Conservation (phyloP, 2,329 filamentous ascomycete genomes). For the Elsinoe necatrix region DNA sequence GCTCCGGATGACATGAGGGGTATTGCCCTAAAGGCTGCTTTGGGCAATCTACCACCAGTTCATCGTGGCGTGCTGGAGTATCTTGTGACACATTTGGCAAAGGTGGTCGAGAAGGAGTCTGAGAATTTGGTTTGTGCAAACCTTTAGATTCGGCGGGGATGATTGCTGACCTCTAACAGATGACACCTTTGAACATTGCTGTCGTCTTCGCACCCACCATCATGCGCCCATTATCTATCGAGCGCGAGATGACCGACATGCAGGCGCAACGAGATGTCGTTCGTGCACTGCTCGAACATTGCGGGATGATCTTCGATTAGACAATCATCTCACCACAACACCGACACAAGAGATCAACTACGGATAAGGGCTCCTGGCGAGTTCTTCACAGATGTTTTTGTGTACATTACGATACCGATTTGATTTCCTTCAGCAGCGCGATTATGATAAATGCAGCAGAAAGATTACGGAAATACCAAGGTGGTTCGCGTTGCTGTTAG, state of each 20-base stretch:
- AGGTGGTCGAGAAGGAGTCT: slow-evolving; percentile 71
- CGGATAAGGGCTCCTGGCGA: slow-evolving; percentile 4
- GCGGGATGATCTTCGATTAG: slow-evolving; percentile 61
- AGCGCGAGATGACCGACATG: slow-evolving; percentile 94
- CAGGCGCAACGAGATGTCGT: slow-evolving; percentile 85
- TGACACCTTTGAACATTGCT: slow-evolving; percentile 92
- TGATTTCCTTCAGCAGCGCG: not conserved
- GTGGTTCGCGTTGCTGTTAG: not conserved
- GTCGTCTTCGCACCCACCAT: slow-evolving; percentile 98
- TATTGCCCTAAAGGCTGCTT: slow-evolving; percentile 60
- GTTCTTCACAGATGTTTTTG: not conserved
- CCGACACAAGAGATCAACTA: not conserved
- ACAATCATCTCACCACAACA: not conserved
- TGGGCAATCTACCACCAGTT: slow-evolving; percentile 69
- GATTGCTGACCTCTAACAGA: slow-evolving; percentile 44
- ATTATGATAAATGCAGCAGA: not conserved
- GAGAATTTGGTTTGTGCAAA: slow-evolving; percentile 74
- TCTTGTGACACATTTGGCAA: slow-evolving; percentile 82
- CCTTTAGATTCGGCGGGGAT: not conserved
- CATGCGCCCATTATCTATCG: slow-evolving; percentile 82
- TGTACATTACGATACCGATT: slow-evolving; percentile 4
- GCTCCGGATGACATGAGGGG: slow-evolving; percentile 61
- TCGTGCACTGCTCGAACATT: slow-evolving; percentile 88
- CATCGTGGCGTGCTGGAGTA: slow-evolving; percentile 90
- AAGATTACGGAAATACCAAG: not conserved